Evolutionary conservation across 129 eudicot genomes (phyloP).

Genomic region (Rutidosis leptorrhynchoides): DNA sequence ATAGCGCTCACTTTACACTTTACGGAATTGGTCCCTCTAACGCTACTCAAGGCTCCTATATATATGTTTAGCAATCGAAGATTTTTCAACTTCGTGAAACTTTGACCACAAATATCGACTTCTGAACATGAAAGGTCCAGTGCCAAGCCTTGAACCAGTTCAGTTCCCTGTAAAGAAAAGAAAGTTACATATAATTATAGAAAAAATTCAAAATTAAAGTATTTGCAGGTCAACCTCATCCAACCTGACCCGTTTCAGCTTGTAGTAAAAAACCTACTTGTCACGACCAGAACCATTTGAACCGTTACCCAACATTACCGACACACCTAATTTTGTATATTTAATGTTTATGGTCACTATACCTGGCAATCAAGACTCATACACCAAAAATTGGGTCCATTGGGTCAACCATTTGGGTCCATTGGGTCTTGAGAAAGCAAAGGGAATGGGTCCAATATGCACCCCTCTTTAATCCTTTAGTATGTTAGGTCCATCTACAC

Average conservation of each 20-base stretch:
- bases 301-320: not conserved
- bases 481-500: too few relatives aligned
- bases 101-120: constrained; percentile 28
- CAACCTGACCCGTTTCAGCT: not conserved
- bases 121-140: constrained; percentile 32
- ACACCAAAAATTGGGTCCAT: too few relatives aligned
- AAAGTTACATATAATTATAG: not conserved
- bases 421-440: too few relatives aligned
- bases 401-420: too few relatives aligned
- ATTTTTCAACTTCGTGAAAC: constrained; percentile 31
- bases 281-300: constrained; percentile 1
- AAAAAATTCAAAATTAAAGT: constrained; percentile 7
- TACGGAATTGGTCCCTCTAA: constrained; percentile 9
- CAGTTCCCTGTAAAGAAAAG: constrained; percentile 28
- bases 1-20: constrained; percentile 6
- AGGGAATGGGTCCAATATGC: too few relatives aligned
- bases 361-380: too few relatives aligned
- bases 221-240: not conserved
- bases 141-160: constrained; percentile 29
- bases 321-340: not conserved
- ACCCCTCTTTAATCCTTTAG: too few relatives aligned
- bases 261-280: not conserved
- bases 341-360: not conserved
- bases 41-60: constrained; percentile 12
- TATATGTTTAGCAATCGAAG: constrained; percentile 31